Evolutionary conservation across 352 stramenopile genomes (phyloP).

Genomic region (Phytophthora vignae): DNA sequence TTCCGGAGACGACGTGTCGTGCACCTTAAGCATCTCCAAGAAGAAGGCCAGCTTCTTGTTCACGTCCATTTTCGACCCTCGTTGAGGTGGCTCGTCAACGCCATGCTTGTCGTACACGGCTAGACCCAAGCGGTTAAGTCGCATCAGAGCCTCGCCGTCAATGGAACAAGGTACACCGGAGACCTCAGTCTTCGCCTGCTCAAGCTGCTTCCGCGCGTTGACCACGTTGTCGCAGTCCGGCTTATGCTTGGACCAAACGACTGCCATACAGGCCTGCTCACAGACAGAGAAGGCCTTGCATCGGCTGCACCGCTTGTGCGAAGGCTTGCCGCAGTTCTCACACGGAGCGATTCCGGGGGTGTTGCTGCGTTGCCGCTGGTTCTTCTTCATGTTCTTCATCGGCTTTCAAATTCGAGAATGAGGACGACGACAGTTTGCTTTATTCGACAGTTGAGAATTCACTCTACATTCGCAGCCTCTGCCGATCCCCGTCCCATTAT

Average conservation of each 20-base stretch:
- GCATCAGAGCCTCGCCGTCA: constrained; percentile 3
- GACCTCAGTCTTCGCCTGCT: no score
- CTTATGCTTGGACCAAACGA: constrained; percentile 39
- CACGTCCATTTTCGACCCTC: constrained; percentile 25
- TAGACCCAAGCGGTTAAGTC: constrained; percentile 15
- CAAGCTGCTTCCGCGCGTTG: constrained; percentile 16
- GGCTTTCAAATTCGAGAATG: constrained; percentile 16
- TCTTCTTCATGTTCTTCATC: constrained; percentile 4
- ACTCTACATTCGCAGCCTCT: constrained; percentile 15
- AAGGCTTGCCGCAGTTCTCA: constrained; percentile 36
- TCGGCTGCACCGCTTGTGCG: constrained; percentile 32
- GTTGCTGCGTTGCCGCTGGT: not conserved
- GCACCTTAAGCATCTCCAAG: constrained; percentile 33
- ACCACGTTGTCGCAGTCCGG: constrained; percentile 36
- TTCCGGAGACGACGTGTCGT: constrained; percentile 27
- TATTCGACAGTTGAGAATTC: constrained; percentile 26
- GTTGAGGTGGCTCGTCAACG: constrained; percentile 21
- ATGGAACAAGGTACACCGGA: constrained; percentile 11
- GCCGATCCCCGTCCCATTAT: constrained; percentile 12
- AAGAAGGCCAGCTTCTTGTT: constrained; percentile 39
- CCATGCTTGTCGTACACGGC: constrained; percentile 31
- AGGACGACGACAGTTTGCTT: not conserved
- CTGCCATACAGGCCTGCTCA: constrained; percentile 29
- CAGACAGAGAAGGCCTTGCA: constrained; percentile 43
- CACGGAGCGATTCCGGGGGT: constrained; percentile 12